Percentiles rank a stretch among this genome's conserved stretches.
phyloP scores from a whole-genome alignment of 306 rosid genomes.

The Styphnolobium japonicum region DNA sequence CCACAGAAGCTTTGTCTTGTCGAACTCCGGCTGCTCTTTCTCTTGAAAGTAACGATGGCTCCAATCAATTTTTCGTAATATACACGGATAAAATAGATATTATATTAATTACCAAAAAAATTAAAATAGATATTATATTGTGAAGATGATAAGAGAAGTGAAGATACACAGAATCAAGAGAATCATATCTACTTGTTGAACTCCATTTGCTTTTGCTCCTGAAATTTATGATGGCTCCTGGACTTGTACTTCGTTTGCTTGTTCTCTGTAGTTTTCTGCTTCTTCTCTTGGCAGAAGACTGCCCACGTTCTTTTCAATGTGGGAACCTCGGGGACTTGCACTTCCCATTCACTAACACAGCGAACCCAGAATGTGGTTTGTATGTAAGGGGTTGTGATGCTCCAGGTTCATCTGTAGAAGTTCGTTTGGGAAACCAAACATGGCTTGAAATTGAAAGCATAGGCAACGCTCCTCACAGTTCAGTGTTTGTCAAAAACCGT shows the following conservation, averaged over 20 bases:
- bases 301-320: background rate
- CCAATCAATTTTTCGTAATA: too few relatives aligned
- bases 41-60: too few relatives aligned
- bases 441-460: background rate
- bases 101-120: too few relatives aligned
- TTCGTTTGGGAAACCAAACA: background rate
- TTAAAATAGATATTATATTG: too few relatives aligned
- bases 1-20: too few relatives aligned
- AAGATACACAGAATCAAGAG: too few relatives aligned
- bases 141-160: too few relatives aligned
- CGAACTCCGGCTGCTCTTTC: too few relatives aligned
- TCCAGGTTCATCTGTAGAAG: background rate
- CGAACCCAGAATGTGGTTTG: background rate
- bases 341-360: background rate
- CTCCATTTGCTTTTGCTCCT: background rate
- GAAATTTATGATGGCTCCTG: background rate
- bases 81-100: too few relatives aligned
- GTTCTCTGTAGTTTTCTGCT: background rate
- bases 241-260: background rate
- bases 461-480: background rate
- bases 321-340: background rate
- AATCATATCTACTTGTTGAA: too few relatives aligned
- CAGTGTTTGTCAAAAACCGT: background rate
- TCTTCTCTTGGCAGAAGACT: background rate
- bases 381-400: background rate